Conservation (phyloP, 495 filamentous ascomycete species). For the Neurospora sublineolata region DNA sequence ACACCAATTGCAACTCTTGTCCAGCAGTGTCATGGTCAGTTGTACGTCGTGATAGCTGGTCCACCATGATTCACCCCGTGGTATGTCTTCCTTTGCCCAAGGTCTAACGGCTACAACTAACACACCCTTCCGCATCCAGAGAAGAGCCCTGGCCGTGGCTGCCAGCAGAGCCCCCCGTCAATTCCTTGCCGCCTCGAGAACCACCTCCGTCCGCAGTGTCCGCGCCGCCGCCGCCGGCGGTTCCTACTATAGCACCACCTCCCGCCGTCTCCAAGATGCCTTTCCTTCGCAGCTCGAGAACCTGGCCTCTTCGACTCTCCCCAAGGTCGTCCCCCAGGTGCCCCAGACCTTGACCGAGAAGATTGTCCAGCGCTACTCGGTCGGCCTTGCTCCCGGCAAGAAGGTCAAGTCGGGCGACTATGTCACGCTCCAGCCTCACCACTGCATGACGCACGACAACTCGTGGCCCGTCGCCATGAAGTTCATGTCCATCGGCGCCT, state of each 20-base stretch:
- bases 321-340: neutral
- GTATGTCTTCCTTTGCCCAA: slow-evolving; percentile 5
- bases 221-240: slow-evolving; percentile 3
- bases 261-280: slow-evolving; percentile 13
- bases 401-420: slow-evolving; percentile 68
- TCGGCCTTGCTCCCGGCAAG: slow-evolving; percentile 62
- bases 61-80: slow-evolving; percentile 15
- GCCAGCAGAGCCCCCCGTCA: slow-evolving; percentile 14
- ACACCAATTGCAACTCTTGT: neutral
- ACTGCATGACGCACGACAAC: slow-evolving; percentile 92
- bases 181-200: slow-evolving; percentile 4
- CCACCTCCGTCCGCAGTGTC: neutral
- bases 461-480: slow-evolving; percentile 76
- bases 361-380: slow-evolving; percentile 70
- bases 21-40: slow-evolving; percentile 4
- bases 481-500: slow-evolving; percentile 81
- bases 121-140: slow-evolving; percentile 6
- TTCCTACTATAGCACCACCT: slow-evolving; percentile 14
- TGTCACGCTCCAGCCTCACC: slow-evolving; percentile 62
- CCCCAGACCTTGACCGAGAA: slow-evolving; percentile 87
- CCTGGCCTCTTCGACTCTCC: neutral
- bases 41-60: neutral
- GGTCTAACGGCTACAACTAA: neutral
- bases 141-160: slow-evolving; percentile 21
- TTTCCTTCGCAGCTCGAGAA: slow-evolving; percentile 21